Percentiles rank a stretch among this genome's conserved stretches.
Conservation (phyloP, 345 rosid genomes). For the Eucalyptus pauciflora region DNA sequence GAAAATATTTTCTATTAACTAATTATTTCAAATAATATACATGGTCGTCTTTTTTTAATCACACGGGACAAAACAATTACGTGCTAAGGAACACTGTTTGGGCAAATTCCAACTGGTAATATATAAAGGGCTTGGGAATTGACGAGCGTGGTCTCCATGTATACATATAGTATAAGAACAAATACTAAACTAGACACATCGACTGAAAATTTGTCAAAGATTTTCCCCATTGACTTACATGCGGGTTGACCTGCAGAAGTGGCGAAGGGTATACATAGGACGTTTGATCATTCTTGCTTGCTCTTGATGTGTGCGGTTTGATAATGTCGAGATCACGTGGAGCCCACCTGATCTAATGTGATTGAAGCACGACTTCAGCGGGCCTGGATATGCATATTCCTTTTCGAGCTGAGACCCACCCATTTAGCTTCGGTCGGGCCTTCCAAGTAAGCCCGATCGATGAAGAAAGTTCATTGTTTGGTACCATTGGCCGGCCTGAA, state of each 20-base stretch:
- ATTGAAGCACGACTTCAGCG: background rate
- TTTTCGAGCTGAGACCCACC: background rate
- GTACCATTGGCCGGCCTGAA: too few species aligned
- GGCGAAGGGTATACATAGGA: background rate
- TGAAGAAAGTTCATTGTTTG: too few species aligned
- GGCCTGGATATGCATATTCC: background rate
- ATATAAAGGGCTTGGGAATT: background rate
- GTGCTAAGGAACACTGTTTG: background rate
- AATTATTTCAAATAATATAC: background rate
- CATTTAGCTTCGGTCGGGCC: background rate
- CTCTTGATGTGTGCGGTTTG: background rate
- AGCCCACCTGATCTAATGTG: rapidly evolving
- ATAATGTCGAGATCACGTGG: background rate
- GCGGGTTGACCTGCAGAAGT: background rate
- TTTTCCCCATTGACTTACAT: background rate
- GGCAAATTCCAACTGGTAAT: background rate
- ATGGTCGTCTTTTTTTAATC: background rate
- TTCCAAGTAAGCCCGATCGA: background rate
- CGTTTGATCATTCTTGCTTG: background rate
- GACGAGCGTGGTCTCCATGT: background rate
- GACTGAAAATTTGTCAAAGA: background rate
- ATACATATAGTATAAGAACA: too few species aligned
- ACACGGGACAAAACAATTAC: background rate
- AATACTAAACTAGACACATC: background rate
- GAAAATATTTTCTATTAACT: background rate